phyloP scores from a whole-genome alignment of 1,139 yeast species.

The Debaryomyces nepalensis region DNA sequence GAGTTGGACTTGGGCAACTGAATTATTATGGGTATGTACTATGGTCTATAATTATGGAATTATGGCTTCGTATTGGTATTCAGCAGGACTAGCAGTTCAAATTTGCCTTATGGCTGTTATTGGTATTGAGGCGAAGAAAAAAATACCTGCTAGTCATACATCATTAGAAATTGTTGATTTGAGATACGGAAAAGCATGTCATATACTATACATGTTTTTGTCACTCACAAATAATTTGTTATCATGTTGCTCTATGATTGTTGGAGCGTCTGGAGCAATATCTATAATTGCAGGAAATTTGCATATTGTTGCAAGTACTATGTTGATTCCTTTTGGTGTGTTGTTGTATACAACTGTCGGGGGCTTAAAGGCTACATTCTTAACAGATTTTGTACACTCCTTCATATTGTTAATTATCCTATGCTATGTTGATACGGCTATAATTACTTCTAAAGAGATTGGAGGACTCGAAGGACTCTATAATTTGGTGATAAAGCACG shows the following conservation, averaged over 20 bases:
- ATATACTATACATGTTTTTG: conserved; percentile 35
- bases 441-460: conserved; percentile 28
- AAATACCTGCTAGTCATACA: conserved; percentile 35
- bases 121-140: conserved; percentile 37
- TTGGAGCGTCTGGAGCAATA: conserved; percentile 43
- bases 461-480: conserved; percentile 38
- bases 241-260: conserved; percentile 40
- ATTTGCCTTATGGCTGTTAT: conserved; percentile 33
- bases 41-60: conserved; percentile 36
- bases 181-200: conserved; percentile 35
- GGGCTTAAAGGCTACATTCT: conserved; percentile 46
- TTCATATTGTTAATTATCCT: conserved; percentile 37
- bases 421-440: conserved; percentile 32
- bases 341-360: conserved; percentile 43
- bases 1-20: conserved; percentile 40
- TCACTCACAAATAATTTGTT: conserved; percentile 37
- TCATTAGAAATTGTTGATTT: conserved; percentile 35
- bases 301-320: conserved; percentile 36
- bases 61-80: conserved; percentile 32
- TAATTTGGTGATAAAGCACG: conserved; percentile 25
- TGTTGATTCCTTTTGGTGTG: conserved; percentile 45
- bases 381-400: conserved; percentile 43
- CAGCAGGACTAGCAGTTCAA: conserved; percentile 36
- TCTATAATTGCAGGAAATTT: conserved; percentile 39
- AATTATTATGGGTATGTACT: conserved; percentile 31